Evolutionary conservation across 2,329 filamentous ascomycete genomes (phyloP).

Genomic region (Elsinoe ampelina): DNA sequence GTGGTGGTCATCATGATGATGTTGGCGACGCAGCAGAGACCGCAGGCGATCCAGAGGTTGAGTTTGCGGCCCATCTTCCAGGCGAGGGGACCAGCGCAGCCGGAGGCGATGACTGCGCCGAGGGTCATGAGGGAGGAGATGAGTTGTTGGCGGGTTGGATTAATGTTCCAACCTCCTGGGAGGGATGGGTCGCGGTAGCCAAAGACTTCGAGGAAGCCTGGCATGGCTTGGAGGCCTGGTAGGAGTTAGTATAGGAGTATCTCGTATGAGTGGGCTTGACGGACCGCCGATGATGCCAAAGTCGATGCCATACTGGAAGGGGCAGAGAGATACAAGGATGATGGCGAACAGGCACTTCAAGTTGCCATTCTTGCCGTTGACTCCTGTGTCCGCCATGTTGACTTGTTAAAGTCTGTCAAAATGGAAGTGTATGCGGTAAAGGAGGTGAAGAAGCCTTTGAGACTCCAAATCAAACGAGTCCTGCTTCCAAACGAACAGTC

Average conservation of each 20-base stretch:
- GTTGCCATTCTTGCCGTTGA: constrained; percentile 23
- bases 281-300: constrained; percentile 42
- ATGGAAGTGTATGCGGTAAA: background rate
- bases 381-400: constrained; percentile 14
- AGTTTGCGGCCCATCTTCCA: constrained; percentile 36
- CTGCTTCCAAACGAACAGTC: constrained; percentile 19
- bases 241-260: background rate
- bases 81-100: constrained; percentile 31
- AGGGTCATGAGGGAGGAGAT: constrained; percentile 40
- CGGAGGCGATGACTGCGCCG: constrained; percentile 37
- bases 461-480: constrained; percentile 11
- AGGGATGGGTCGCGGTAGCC: constrained; percentile 23
- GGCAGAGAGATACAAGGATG: constrained; percentile 40
- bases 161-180: constrained; percentile 27
- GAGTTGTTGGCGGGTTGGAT: constrained; percentile 34
- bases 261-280: background rate
- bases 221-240: constrained; percentile 39
- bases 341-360: constrained; percentile 42
- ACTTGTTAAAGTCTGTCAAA: background rate
- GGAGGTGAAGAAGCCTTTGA: background rate
- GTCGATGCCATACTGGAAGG: constrained; percentile 46
- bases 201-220: constrained; percentile 39
- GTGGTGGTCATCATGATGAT: constrained; percentile 50
- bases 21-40: constrained; percentile 43
- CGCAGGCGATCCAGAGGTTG: constrained; percentile 40